These are phyloP conservation scores for Diplocarpon mali DNA, from an alignment of 2,329 filamentous ascomycete species.

Conservation along the genomic window DNA sequence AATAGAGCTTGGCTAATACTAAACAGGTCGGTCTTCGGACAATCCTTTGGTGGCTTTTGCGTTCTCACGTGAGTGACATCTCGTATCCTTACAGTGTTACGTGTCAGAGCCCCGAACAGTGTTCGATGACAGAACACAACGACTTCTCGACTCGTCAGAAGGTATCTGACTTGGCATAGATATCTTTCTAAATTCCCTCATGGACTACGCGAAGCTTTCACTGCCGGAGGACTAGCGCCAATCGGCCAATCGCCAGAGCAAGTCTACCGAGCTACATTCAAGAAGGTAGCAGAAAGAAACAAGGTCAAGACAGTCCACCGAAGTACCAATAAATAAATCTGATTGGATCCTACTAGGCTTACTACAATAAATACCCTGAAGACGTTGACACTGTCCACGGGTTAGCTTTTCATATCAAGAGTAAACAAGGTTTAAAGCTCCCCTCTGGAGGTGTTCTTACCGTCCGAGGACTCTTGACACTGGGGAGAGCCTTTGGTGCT, in stretches of 20 bases:
- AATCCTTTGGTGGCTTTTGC: conserved; percentile 89
- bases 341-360: conserved; percentile 36
- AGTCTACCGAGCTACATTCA: conserved; percentile 64
- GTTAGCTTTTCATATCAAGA: conserved; percentile 38
- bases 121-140: background rate
- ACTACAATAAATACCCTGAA: conserved; percentile 72
- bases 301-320: background rate
- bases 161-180: conserved; percentile 1
- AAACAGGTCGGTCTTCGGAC: conserved; percentile 76
- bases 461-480: conserved; percentile 60
- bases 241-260: conserved; percentile 60
- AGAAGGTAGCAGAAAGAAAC: conserved; percentile 62
- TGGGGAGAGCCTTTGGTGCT: conserved; percentile 68
- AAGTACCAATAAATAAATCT: background rate
- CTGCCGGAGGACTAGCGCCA: conserved; percentile 75
- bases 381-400: conserved; percentile 58
- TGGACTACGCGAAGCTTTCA: conserved; percentile 70
- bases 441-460: conserved; percentile 66
- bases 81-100: background rate
- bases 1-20: background rate
- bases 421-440: conserved; percentile 47
- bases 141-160: background rate
- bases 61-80: conserved; percentile 52
- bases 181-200: conserved; percentile 64
- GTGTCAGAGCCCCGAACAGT: background rate